Conservation (phyloP, 2,329 filamentous ascomycete genomes). For the Ophiostoma perfectum region DNA sequence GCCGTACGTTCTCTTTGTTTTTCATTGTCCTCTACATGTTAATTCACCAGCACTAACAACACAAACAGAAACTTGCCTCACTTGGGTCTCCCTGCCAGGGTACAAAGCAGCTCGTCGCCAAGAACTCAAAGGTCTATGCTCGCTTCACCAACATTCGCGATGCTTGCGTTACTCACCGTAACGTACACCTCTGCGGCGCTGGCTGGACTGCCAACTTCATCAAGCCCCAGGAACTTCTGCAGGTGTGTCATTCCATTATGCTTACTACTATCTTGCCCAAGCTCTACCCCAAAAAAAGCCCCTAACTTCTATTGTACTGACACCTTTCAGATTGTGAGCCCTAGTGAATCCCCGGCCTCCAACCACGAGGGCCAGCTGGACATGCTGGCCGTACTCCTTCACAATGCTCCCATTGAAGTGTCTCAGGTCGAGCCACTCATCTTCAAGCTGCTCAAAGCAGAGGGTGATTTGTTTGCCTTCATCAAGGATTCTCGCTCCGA, state of each 20-base stretch:
- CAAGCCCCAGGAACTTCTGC: constrained; percentile 41
- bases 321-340: constrained; percentile 30
- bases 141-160: constrained; percentile 58
- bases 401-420: constrained; percentile 24
- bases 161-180: constrained; percentile 46
- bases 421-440: constrained; percentile 37
- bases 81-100: constrained; percentile 37
- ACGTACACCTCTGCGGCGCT: constrained; percentile 39
- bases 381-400: constrained; percentile 39
- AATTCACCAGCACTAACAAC: constrained; percentile 18
- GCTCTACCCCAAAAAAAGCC: no score
- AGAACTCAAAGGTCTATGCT: constrained; percentile 45
- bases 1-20: constrained; percentile 36
- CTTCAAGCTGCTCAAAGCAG: constrained; percentile 38
- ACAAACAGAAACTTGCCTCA: constrained; percentile 38
- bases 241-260: constrained; percentile 30
- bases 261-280: no score
- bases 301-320: not conserved
- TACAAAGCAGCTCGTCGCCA: constrained; percentile 34
- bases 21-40: not conserved
- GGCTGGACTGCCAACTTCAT: constrained; percentile 46
- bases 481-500: constrained; percentile 39
- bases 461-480: constrained; percentile 51
- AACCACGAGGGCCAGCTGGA: constrained; percentile 53
- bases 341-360: constrained; percentile 32